Evolutionary conservation across 805 yeast genomes (phyloP).

Genomic region (Candida insectalens): DNA sequence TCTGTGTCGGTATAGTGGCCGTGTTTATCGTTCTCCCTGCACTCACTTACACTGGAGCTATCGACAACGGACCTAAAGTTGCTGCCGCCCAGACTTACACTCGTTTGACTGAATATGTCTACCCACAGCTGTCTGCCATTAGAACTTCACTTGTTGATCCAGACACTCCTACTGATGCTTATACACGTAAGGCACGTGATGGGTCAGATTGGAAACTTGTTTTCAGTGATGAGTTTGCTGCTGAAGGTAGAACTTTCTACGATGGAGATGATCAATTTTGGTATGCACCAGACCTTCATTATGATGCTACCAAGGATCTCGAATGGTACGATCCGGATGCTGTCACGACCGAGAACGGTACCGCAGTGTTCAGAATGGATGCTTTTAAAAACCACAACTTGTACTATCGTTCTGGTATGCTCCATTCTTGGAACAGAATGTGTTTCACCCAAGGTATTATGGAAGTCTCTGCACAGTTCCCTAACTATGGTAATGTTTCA

Average conservation of each 20-base stretch:
- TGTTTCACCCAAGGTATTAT: constrained; percentile 80
- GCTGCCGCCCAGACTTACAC: constrained; percentile 23
- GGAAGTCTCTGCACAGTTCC: constrained; percentile 69
- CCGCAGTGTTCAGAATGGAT: constrained; percentile 61
- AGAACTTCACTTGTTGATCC: constrained; percentile 56
- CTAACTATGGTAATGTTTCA: constrained; percentile 65
- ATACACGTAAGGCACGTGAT: constrained; percentile 39
- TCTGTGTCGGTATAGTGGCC: constrained; percentile 53
- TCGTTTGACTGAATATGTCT: constrained; percentile 43
- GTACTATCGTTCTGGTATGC: constrained; percentile 82
- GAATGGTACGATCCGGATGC: constrained; percentile 98
- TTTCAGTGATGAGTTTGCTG: constrained; percentile 86
- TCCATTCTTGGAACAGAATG: constrained; percentile 85
- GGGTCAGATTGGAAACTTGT: constrained; percentile 70
- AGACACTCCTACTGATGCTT: constrained; percentile 49
- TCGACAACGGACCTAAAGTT: constrained; percentile 1
- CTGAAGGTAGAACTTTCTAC: constrained; percentile 83
- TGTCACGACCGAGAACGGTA: constrained; percentile 64
- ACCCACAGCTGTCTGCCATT: constrained; percentile 48
- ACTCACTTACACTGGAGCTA: constrained; percentile 63
- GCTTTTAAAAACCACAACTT: constrained; percentile 73
- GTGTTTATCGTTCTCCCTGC: constrained; percentile 77
- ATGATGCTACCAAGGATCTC: constrained; percentile 79
- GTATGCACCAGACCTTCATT: constrained; percentile 75
- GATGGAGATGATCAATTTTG: constrained; percentile 89